Evolutionary conservation across 495 filamentous ascomycete genomes (phyloP), one percentile per base, ranked within the genome.

Genomic region (Neurospora discreta): DNA sequence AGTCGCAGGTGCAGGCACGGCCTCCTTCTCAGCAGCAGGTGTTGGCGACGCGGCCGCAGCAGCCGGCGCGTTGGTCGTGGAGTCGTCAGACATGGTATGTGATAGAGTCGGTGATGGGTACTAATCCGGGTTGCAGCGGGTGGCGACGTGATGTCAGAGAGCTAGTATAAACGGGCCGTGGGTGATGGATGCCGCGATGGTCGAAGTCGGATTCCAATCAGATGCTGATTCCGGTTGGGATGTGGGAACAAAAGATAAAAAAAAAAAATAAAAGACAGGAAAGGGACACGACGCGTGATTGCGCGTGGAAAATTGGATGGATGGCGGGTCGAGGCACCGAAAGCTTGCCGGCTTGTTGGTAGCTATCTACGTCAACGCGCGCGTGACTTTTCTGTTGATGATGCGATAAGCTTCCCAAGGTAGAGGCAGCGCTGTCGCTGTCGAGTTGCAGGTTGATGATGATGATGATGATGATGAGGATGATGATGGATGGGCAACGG

Each of bases 121-220:
- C 33, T 65, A 65, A 65, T 65, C 52, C 52, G 52, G 52, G 52
- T 8, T 65, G 52, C 52, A 65, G 52, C 52, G 58, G 46, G 73
- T 76, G 73, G 73, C 71, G 72, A 73, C 71, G 75, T 78, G 77
- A 77, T 75, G 76, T 77, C 75, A 75, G 77, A 73, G 73, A 46
- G 69, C 52, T 65, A 65, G 52, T 33, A 65, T 65, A 33, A 65
- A 30, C 26, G 30, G 44, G 52, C 52, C 52, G 52, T 36, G 23
- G 20, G 69, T 15, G 39, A 78, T 78, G 76, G 38, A 71, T 71
- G 52, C 52, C 30, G 70, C 69, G 75, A 78, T 80, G 75, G 71
- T 68, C 52, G 6, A 65, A 36, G 13, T 65, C 52, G 8, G 26
- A 65, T 33, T 65, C 52, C 26, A 58, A 58, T 20, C 23, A 58